phyloP scores from a whole-genome alignment of 371 early-diverging fungal species.

The Syncephalastrum monosporum region DNA sequence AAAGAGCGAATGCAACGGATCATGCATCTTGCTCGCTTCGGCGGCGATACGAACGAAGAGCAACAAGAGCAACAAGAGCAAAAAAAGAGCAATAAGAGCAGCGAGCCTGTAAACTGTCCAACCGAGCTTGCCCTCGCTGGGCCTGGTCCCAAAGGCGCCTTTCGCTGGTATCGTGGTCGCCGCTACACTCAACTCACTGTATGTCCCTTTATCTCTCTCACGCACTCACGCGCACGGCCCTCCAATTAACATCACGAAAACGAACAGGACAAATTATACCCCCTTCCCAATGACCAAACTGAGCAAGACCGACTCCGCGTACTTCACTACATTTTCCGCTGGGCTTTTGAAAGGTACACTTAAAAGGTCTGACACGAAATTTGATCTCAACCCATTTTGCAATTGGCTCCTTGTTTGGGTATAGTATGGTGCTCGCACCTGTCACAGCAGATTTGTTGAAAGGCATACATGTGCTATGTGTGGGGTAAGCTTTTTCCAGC shows the following conservation, averaged over 20 bases:
- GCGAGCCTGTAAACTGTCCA: not conserved
- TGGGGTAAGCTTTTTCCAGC: slow-evolving; percentile 20
- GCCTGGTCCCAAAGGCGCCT: slow-evolving; percentile 25
- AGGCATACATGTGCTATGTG: slow-evolving; percentile 23
- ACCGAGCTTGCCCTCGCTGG: slow-evolving; percentile 11
- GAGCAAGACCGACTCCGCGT: slow-evolving; percentile 31
- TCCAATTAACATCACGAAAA: not conserved
- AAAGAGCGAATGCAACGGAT: slow-evolving; percentile 3
- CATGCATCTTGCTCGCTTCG: not conserved
- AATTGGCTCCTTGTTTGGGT: not conserved
- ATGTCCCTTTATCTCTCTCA: not conserved
- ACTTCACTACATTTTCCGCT: slow-evolving; percentile 23
- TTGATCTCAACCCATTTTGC: no score
- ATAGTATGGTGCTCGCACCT: slow-evolving; percentile 25
- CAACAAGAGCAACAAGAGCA: not conserved
- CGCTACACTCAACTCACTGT: slow-evolving; percentile 9
- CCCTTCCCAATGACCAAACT: slow-evolving; percentile 26
- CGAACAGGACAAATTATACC: slow-evolving; percentile 2
- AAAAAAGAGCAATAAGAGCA: not conserved
- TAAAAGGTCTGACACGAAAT: no score
- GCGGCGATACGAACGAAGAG: not conserved
- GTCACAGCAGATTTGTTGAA: slow-evolving; percentile 16
- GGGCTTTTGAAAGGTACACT: slow-evolving; percentile 33
- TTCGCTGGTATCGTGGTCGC: slow-evolving; percentile 33
- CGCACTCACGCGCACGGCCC: not conserved